phyloP scores from a whole-genome alignment of 1,284 basidiomycete species.

The Ganoderma leucocontextum region DNA sequence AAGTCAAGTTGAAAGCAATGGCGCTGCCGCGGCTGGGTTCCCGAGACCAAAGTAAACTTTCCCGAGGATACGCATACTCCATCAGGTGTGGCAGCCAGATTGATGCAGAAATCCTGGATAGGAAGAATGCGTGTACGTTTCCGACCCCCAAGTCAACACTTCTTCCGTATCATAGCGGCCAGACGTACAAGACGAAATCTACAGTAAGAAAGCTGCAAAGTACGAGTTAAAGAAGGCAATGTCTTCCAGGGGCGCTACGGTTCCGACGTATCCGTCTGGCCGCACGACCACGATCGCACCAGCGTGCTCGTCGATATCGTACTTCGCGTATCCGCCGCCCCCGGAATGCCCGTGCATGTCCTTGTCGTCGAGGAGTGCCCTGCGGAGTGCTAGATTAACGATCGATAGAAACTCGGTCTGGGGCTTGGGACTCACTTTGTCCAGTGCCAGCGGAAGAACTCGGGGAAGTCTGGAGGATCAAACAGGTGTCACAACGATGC shows the following conservation, averaged over 20 bases:
- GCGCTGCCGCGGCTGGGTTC: too few species aligned
- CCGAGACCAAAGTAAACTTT: too few species aligned
- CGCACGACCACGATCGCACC: conserved; percentile 76
- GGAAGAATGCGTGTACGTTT: too few species aligned
- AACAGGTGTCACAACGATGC: neutral
- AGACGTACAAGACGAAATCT: neutral
- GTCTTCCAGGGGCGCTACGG: conserved; percentile 58
- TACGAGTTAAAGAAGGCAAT: conserved; percentile 54
- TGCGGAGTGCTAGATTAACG: conserved; percentile 11
- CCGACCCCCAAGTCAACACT: neutral
- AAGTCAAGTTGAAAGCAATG: too few species aligned
- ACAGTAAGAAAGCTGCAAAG: conserved; percentile 51
- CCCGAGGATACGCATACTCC: too few species aligned
- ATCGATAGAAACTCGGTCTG: neutral
- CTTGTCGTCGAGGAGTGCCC: conserved; percentile 45
- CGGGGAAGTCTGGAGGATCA: conserved; percentile 12
- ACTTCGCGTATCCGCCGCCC: conserved; percentile 52
- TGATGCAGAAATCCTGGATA: too few species aligned
- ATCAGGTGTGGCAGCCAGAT: too few species aligned
- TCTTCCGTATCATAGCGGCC: too few species aligned
- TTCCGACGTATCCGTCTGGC: conserved; percentile 77
- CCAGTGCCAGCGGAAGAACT: conserved; percentile 11
- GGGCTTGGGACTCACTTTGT: neutral
- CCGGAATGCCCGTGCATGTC: conserved; percentile 45
- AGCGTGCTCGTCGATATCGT: conserved; percentile 57